Evolutionary conservation across 75 land plant species (phyloP).

Genomic region (Cryptomeria japonica): DNA sequence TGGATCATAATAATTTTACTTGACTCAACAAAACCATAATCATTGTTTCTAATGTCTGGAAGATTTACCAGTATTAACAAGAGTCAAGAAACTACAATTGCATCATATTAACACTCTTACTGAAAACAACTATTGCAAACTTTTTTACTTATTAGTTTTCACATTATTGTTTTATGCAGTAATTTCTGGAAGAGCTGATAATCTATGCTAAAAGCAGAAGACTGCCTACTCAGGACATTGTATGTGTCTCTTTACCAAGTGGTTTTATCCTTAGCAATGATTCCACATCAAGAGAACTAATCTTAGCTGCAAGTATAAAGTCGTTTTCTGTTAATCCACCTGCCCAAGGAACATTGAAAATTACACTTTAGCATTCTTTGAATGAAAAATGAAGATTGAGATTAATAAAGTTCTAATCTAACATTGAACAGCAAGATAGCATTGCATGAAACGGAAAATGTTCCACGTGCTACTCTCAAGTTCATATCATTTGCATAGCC

Average conservation of each 20-base stretch:
- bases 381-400: neutral
- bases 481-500: neutral
- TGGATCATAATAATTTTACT: neutral
- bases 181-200: neutral
- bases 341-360: slow-evolving; percentile 25
- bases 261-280: slow-evolving; percentile 63
- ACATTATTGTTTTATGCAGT: neutral
- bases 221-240: neutral
- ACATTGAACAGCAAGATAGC: neutral
- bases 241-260: neutral
- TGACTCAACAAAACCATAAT: neutral
- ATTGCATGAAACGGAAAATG: neutral
- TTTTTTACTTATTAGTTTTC: neutral
- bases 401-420: neutral
- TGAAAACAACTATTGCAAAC: neutral
- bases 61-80: neutral
- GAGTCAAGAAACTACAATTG: neutral
- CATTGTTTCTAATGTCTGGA: neutral
- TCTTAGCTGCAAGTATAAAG: slow-evolving; percentile 98
- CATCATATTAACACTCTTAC: neutral
- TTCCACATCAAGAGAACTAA: slow-evolving; percentile 57
- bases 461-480: neutral
- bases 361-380: neutral
- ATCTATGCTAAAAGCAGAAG: neutral
- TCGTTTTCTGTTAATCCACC: slow-evolving; percentile 99